Evolutionary conservation across 257 asterid genomes (phyloP).

Genomic region (Gentiana dahurica): DNA sequence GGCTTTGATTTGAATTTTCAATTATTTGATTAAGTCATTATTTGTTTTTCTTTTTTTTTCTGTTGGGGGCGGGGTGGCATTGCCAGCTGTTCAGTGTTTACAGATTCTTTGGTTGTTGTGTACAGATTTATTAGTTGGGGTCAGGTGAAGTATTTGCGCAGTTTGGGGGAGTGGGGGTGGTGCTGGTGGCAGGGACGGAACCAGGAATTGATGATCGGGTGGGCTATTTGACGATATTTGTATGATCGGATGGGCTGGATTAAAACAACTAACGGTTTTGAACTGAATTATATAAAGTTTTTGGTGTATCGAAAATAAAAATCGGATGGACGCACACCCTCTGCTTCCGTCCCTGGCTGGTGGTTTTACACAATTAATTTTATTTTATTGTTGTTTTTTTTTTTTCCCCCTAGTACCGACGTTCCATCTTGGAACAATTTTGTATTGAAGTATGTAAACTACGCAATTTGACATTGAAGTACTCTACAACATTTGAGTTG

Average conservation of each 20-base stretch:
- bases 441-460: constrained; percentile 6
- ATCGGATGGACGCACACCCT: too few relatives aligned
- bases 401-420: not conserved
- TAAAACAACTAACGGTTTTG: too few relatives aligned
- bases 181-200: too few relatives aligned
- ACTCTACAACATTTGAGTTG: not conserved
- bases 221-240: too few relatives aligned
- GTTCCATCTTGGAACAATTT: constrained; percentile 8
- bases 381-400: not conserved
- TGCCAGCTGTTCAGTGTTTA: not conserved
- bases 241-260: too few relatives aligned
- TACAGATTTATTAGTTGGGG: constrained; percentile 32
- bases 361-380: not conserved
- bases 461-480: not conserved
- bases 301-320: too few relatives aligned
- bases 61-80: constrained; percentile 1
- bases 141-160: not conserved
- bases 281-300: too few relatives aligned
- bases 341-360: too few relatives aligned
- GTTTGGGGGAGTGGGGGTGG: not conserved
- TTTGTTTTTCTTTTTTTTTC: constrained; percentile 5
- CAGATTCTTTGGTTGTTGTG: constrained; percentile 33
- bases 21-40: constrained; percentile 23
- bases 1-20: constrained; percentile 26
- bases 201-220: too few relatives aligned